Conservation (phyloP, 257 asterid genomes). For the Solanum etuberosum region DNA sequence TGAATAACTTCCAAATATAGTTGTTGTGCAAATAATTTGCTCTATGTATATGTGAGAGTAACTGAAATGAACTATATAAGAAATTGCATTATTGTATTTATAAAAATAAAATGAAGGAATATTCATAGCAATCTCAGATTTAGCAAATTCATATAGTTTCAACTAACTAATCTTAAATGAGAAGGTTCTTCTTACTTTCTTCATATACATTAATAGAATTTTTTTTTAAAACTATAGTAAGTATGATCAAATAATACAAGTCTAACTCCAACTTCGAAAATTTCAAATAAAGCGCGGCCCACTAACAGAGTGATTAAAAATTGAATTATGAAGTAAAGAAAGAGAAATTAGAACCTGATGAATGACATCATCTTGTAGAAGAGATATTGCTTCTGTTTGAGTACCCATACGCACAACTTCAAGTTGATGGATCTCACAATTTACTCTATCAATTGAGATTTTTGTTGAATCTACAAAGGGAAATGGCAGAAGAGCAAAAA, state of each 20-base stretch:
- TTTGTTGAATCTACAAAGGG: not conserved
- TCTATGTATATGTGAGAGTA: not conserved
- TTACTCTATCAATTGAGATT: not conserved
- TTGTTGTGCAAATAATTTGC: not conserved
- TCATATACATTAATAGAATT: not conserved
- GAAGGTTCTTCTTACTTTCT: not conserved
- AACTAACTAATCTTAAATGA: not conserved
- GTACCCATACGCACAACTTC: conserved; percentile 29
- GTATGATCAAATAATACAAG: not conserved
- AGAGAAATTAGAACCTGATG: conserved; percentile 25
- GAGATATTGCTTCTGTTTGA: conserved; percentile 45
- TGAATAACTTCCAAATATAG: not conserved
- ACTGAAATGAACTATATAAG: not conserved
- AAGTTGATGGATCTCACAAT: not conserved
- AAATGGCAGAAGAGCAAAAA: not conserved
- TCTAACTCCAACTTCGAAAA: not conserved
- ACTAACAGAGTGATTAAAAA: not conserved
- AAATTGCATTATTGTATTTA: not conserved
- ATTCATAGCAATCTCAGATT: not conserved
- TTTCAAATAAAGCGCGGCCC: not conserved
- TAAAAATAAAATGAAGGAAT: not conserved
- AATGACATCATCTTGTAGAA: conserved; percentile 47
- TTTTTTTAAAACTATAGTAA: not conserved
- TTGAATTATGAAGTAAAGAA: not conserved
- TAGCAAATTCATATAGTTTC: not conserved